Evolutionary conservation across 345 rosid species (phyloP), one percentile per base, ranked within the genome.

Genomic region (Capsella bursapastoris): DNA sequence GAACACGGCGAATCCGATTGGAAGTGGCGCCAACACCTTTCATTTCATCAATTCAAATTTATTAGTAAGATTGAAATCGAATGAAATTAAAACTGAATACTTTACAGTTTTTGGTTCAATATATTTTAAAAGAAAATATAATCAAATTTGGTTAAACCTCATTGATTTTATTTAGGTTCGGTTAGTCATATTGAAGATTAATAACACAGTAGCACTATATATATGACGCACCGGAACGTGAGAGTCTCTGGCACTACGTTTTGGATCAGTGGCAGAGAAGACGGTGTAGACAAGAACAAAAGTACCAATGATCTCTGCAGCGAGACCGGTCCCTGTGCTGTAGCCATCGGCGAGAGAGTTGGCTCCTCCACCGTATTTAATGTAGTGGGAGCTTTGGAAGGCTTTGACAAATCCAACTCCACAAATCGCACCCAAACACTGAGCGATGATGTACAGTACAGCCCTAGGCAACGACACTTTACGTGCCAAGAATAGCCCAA

Each of bases 1-100:
- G 82, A 93, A 93, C 79, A 93, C 98, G 16, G 98, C 98, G 64
- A 93, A 93, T 75, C 98, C 98, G 45, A 93, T 93, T 0, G 98
- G 97, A 13, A 90, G 98, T 40, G 98, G 98, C 18, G 98, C 98
- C 89, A 93, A 88, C 0, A 93, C 95, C 98, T 89, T 84, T 64
- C 49, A 64, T 64, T 57, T 25, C 57, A 75, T 18, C 71, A 52
- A 16, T 18, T 14, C 1, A 27, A 31, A 11, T 7, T 2, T 59
- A 11, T 66, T 49, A 74, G 22, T 59, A 25, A 28, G 32, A 8
- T 12, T 16, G 4, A 48, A 55, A 44, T 18, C 7, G 8, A 55
- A 32, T 31, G 44, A 34, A 6, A 35, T 8, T 40, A 16, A n/a
- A 8, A n/a, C 41, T 7, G 35, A 29, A 31, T 31, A 50, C 11